Evolutionary conservation across 768 basidiomycete species (phyloP).

Genomic region (Myochromella boudieri): DNA sequence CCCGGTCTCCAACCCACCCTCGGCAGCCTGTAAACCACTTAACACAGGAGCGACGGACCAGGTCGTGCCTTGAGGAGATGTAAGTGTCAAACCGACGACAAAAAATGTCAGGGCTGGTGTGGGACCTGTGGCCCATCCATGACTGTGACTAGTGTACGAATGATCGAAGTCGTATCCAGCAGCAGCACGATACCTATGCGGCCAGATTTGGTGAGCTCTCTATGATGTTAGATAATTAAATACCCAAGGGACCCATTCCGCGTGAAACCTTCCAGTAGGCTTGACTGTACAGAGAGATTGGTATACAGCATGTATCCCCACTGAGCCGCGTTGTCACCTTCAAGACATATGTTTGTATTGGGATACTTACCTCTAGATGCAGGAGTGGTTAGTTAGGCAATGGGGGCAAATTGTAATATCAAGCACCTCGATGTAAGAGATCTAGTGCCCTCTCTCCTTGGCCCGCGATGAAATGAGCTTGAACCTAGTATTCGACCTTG

Average conservation of each 20-base stretch:
- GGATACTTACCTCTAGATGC: constrained; percentile 13
- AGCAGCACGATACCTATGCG: constrained; percentile 40
- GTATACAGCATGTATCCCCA: constrained; percentile 56
- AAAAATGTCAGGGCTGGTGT: constrained; percentile 49
- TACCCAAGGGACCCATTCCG: constrained; percentile 46
- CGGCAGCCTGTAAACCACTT: constrained; percentile 37
- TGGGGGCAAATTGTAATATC: background rate
- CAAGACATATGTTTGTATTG: background rate
- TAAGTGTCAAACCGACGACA: constrained; percentile 42
- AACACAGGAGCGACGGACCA: constrained; percentile 45
- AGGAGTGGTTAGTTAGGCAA: background rate
- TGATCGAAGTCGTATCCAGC: constrained; percentile 47
- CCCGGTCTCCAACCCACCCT: constrained; percentile 46
- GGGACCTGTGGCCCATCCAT: constrained; percentile 50
- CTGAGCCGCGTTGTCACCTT: constrained; percentile 12
- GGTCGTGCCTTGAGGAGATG: constrained; percentile 37
- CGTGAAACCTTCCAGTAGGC: constrained; percentile 47
- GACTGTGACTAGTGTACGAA: constrained; percentile 46
- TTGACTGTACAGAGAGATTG: constrained; percentile 38
- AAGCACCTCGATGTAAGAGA: constrained; percentile 34
- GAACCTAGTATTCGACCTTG: constrained; percentile 30
- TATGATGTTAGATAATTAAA: constrained; percentile 1
- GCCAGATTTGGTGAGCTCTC: background rate
- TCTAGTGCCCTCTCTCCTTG: constrained; percentile 47
- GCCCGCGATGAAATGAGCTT: constrained; percentile 50